Percentiles rank a stretch among this genome's conserved stretches.
These are phyloP conservation scores for Tulasnella sp. DNA, from an alignment of 768 basidiomycete species.

Conservation along the genomic window DNA sequence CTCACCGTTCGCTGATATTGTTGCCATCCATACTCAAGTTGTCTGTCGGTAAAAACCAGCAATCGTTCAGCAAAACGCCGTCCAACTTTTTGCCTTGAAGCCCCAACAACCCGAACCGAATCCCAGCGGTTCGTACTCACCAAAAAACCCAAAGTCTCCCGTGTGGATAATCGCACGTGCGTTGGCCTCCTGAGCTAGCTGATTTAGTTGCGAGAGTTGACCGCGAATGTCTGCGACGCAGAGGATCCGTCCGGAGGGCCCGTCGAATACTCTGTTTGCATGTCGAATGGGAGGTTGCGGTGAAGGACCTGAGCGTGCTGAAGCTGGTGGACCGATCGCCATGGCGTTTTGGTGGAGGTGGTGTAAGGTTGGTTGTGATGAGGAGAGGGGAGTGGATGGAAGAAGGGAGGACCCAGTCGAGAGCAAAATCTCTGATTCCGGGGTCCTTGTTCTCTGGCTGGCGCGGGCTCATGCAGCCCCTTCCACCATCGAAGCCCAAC, in stretches of 20 bases:
- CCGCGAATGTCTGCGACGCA: slow-evolving; percentile 95
- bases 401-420: background rate
- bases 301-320: slow-evolving; percentile 23
- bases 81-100: background rate
- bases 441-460: background rate
- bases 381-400: background rate
- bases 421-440: background rate
- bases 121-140: slow-evolving; percentile 42
- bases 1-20: slow-evolving; percentile 75
- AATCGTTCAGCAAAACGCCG: slow-evolving; percentile 23
- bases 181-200: slow-evolving; percentile 81
- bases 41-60: slow-evolving; percentile 48
- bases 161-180: slow-evolving; percentile 95
- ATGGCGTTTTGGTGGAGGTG: background rate
- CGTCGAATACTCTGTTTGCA: slow-evolving; percentile 55
- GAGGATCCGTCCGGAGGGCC: slow-evolving; percentile 77
- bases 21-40: slow-evolving; percentile 66
- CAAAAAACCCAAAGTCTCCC: slow-evolving; percentile 99
- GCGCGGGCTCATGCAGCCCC: background rate
- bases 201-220: slow-evolving; percentile 80
- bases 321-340: slow-evolving; percentile 15
- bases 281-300: slow-evolving; percentile 15
- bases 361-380: background rate
- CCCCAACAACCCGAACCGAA: background rate
- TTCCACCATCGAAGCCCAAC: too few species aligned